Percentiles rank a stretch among this genome's conserved stretches.
Evolutionary conservation across 306 rosid genomes (phyloP).

Genomic region (Herpetospermum pedunculosum): DNA sequence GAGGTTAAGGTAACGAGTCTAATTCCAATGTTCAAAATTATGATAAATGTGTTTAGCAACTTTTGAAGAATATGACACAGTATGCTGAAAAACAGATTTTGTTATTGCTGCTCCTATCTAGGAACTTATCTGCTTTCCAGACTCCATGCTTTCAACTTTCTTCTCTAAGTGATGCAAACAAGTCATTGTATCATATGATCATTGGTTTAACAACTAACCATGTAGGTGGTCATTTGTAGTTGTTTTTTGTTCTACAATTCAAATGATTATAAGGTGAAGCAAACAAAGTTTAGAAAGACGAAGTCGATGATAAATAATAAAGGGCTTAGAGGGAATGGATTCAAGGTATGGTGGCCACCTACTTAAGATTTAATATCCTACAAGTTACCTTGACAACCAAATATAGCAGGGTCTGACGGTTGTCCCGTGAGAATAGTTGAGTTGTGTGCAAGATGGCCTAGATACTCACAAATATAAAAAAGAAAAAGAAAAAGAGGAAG

Average conservation of each 20-base stretch:
- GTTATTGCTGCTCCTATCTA: not conserved
- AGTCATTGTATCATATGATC: not conserved
- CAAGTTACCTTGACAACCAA: no score
- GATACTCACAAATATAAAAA: no score
- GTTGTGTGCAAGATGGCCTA: no score
- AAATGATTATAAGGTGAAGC: not conserved
- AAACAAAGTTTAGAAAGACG: not conserved
- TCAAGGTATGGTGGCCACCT: no score
- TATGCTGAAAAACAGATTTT: not conserved
- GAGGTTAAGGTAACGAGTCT: constrained; percentile 59
- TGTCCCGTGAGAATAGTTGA: no score
- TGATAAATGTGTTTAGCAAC: not conserved
- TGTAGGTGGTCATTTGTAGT: not conserved
- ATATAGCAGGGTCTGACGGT: no score
- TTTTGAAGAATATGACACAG: not conserved
- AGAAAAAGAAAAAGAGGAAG: no score
- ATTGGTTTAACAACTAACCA: not conserved
- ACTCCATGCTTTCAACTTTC: not conserved
- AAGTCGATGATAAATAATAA: no score
- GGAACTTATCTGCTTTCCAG: not conserved
- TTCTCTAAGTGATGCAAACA: not conserved
- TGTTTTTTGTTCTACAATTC: not conserved
- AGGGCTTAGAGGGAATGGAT: no score
- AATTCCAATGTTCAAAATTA: not conserved
- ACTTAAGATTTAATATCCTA: no score